Conservation (phyloP, 2,329 filamentous ascomycete genomes). For the Fusarium nodosum region DNA sequence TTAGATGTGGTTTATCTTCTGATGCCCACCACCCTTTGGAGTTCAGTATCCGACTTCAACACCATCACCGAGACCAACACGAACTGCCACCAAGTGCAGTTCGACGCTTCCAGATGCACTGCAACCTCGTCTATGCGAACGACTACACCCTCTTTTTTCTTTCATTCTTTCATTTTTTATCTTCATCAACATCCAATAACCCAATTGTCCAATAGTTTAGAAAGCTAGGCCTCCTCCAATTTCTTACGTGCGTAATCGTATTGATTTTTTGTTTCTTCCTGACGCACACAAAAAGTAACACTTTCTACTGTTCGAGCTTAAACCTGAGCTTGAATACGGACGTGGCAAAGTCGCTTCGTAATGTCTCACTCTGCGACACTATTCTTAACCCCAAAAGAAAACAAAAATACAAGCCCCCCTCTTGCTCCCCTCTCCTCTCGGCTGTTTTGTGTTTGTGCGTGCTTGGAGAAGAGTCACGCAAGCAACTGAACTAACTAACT, state of each 20-base stretch:
- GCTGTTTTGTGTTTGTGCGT: constrained; percentile 21
- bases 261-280: constrained; percentile 4
- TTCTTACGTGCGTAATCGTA: constrained; percentile 28
- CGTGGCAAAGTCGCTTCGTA: constrained; percentile 37
- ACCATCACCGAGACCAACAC: constrained; percentile 38
- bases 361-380: constrained; percentile 42
- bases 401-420: neutral
- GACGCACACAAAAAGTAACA: constrained; percentile 7
- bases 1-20: neutral
- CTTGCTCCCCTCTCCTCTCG: constrained; percentile 4
- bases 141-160: constrained; percentile 29
- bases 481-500: constrained; percentile 7
- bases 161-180: constrained; percentile 4
- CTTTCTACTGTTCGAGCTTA: constrained; percentile 3
- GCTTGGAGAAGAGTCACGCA: constrained; percentile 30
- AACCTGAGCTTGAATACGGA: constrained; percentile 15
- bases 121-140: constrained; percentile 20
- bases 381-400: constrained; percentile 22
- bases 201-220: constrained; percentile 37
- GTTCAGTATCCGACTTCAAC: constrained; percentile 26
- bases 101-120: neutral
- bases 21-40: constrained; percentile 10
- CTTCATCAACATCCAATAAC: neutral
- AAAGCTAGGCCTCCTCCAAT: constrained; percentile 1
- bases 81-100: constrained; percentile 38